phyloP scores from a whole-genome alignment of 306 rosid species.

The Quercus parvula region DNA sequence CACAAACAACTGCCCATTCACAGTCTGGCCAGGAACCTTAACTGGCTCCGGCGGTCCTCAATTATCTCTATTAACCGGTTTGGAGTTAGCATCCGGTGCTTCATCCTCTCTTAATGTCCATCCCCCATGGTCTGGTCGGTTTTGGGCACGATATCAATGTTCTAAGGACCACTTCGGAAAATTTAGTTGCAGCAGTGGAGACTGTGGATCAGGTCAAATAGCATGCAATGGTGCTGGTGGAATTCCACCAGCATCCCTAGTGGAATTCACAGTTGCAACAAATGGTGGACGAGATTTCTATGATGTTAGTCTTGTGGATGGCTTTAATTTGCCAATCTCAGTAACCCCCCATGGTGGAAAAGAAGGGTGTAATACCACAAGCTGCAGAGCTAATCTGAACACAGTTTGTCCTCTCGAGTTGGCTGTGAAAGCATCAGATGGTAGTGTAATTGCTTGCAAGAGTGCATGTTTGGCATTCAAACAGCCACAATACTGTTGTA shows the following conservation, averaged over 20 bases:
- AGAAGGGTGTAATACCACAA: not conserved
- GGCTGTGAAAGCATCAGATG: slow-evolving; percentile 22
- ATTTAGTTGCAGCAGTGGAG: slow-evolving; percentile 26
- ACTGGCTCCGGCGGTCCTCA: slow-evolving; percentile 24
- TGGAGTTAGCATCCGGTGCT: slow-evolving; percentile 14
- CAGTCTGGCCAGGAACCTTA: slow-evolving; percentile 38
- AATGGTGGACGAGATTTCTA: slow-evolving; percentile 35
- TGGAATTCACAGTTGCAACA: slow-evolving; percentile 22
- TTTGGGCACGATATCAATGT: slow-evolving; percentile 36
- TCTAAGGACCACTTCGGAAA: slow-evolving; percentile 15
- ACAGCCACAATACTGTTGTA: no score
- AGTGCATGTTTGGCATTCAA: no score
- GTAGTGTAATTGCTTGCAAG: slow-evolving; percentile 19
- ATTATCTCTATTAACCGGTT: slow-evolving; percentile 9
- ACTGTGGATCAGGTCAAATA: slow-evolving; percentile 33
- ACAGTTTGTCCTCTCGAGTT: slow-evolving; percentile 24
- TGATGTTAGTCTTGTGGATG: slow-evolving; percentile 5
- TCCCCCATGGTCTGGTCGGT: slow-evolving; percentile 34
- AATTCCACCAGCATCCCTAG: slow-evolving; percentile 31
- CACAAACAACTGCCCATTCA: slow-evolving; percentile 34
- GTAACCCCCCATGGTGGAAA: slow-evolving; percentile 29
- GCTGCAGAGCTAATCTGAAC: slow-evolving; percentile 27
- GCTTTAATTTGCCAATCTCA: slow-evolving; percentile 26
- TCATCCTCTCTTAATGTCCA: slow-evolving; percentile 5
- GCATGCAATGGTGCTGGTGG: slow-evolving; percentile 33